Evolutionary conservation across 768 basidiomycete species (phyloP).

Genomic region (Mycena chlorophos): DNA sequence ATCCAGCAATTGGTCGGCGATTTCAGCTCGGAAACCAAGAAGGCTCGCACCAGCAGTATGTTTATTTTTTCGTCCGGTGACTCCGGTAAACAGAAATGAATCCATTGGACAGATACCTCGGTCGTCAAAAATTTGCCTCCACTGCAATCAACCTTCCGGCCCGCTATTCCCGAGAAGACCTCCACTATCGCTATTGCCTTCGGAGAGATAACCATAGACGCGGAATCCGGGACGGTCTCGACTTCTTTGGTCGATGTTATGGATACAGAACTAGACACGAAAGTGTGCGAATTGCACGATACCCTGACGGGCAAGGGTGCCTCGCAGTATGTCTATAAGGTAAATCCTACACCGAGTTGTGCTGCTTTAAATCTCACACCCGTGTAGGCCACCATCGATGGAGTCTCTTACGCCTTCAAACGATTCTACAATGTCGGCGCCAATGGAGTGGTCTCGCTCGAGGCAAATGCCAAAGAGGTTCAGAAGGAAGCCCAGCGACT

Average conservation of each 20-base stretch:
- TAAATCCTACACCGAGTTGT: background rate
- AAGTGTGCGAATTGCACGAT: background rate
- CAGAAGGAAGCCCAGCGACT: background rate
- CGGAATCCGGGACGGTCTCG: background rate
- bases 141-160: background rate
- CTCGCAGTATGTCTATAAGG: background rate
- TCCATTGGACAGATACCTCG: background rate
- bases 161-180: background rate
- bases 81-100: background rate
- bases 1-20: background rate
- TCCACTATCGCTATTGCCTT: background rate
- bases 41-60: background rate
- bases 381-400: background rate
- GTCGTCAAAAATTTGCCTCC: background rate
- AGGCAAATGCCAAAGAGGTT: background rate
- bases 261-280: background rate
- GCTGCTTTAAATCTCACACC: background rate
- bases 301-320: background rate
- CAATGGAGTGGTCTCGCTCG: background rate
- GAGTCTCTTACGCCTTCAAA: background rate
- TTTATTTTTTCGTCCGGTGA: too few relatives aligned
- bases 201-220: background rate
- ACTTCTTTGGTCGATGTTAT: background rate
- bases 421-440: slow-evolving; percentile 4
- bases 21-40: background rate